Evolutionary conservation across 2,329 filamentous ascomycete genomes (phyloP).

Genomic region (Talaromyces sp.): DNA sequence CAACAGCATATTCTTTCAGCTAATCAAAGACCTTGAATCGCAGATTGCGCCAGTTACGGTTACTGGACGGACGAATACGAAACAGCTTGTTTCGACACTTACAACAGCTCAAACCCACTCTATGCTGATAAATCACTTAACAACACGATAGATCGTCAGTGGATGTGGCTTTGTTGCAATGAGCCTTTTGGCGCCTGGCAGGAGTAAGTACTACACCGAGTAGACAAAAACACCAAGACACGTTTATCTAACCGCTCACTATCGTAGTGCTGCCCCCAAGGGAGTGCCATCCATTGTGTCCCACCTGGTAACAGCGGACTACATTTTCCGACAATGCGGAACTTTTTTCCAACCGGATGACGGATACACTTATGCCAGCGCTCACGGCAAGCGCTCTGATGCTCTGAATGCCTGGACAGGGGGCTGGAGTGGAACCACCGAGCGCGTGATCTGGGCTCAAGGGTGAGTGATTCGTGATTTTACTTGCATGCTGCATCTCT

Average conservation of each 20-base stretch:
- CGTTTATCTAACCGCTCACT: constrained; percentile 26
- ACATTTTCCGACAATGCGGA: constrained; percentile 55
- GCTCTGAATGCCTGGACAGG: constrained; percentile 53
- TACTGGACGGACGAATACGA: constrained; percentile 47
- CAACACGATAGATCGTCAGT: constrained; percentile 52
- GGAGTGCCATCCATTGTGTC: constrained; percentile 49
- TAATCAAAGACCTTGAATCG: neutral
- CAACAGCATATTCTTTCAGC: neutral
- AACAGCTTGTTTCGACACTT: constrained; percentile 52
- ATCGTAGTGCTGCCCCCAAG: constrained; percentile 47
- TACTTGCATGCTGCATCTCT: neutral
- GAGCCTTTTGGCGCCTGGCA: constrained; percentile 60
- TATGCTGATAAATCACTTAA: constrained; percentile 49
- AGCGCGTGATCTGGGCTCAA: constrained; percentile 57
- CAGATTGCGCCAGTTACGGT: constrained; percentile 48
- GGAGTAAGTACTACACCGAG: constrained; percentile 35
- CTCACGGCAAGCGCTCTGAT: constrained; percentile 46
- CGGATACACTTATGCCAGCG: constrained; percentile 49
- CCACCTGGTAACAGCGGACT: constrained; percentile 49
- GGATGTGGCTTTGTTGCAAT: constrained; percentile 61
- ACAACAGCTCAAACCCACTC: constrained; percentile 48
- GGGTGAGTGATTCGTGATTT: constrained; percentile 33
- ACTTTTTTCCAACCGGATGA: constrained; percentile 54
- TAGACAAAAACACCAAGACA: neutral
- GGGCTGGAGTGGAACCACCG: constrained; percentile 53